Base-by-base conservation (phyloP, 345 rosid genomes). In the Cardamine occulta region DNA sequence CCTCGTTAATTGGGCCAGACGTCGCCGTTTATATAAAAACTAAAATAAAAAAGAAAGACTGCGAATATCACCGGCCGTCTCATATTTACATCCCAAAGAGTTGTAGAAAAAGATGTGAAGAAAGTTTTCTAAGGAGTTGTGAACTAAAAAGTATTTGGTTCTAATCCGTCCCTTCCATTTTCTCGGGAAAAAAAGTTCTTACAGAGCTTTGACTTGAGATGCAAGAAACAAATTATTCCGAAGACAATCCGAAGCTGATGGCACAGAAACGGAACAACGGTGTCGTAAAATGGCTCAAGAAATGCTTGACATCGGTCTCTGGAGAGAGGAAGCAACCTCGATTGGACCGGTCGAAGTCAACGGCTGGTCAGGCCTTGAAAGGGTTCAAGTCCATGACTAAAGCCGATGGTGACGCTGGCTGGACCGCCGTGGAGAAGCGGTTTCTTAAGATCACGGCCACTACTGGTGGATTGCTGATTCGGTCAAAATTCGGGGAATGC, bases 351-450 rank as follows among this genome's bases (percentile, higher is more conserved):
- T 68, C 80, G 0, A 86, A 84, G 80, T 74, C 96, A 26, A 86
- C 88, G 23, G 84, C 88, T 0, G 74, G 83, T 63, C 77, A 67
- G 39, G 90, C 89, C 73, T 61, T 88, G 66, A 83, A 81, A 42
- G 96, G 93, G 7, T 91, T 89, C 8, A 86, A 85, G 85, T 86
- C 86, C 68, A 84, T 88, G n/a, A 84, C 83, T 79, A 76, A 82
- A 14, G 83, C 83, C 8, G 93, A 85, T 14, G 86, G 84, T 10
- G 89, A 80, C 6, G 80, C 77, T 26, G 87, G 85, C 2, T 89
- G 96, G 96, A 65, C 77, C 17, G 85, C 78, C 2, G 89, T 88
- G 26, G 91, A 84, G 84, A 82, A 76, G 39, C 82, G 91, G 31
- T 89, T 86, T 47, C 80, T 57, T 48, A 82, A 82, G 21, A 82